Evolutionary conservation across 2,329 filamentous ascomycete species (phyloP), one percentile per base, ranked within the genome.

Genomic region (Grosmannia huntii): DNA sequence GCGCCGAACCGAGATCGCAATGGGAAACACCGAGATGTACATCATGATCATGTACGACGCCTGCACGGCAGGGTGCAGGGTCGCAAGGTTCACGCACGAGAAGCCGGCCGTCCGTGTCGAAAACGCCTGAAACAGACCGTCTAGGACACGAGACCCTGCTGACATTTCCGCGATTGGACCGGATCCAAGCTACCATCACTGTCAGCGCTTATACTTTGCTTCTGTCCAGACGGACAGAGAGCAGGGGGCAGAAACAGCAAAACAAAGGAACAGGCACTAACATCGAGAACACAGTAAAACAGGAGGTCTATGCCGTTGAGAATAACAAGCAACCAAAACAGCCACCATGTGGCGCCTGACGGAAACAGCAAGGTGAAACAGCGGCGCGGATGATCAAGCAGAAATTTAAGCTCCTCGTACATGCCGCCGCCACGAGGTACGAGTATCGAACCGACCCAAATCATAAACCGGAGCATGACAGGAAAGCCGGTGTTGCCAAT

Each of bases 41-140:
- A 97, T 97, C 94, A 97, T 97, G 71, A 97, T 85, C 71, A 97
- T 76, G 73, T 96, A 97, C 27, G 90, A 89, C 16, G 95, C 90
- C 66, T 96, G 91, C 59, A 96, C 89, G 3, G 88, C 94, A 1
- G 94, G 91, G 64, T 97, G 91, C 2, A 99, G 76, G 0, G 80
- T 73, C 1, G 87, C 76, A 46, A 97, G 74, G 68, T 86, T 90
- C 64, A 97, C 82, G 33, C 87, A 88, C 1, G 87, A 79, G 67
- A 96, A 96, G 0, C 94, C 92, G 4, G 94, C 92, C 0, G 94
- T 97, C 68, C 94, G 79, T 1, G 92, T 97, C 5, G 89, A 85
- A 0, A 86, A 84, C 1, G 92, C 92, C 70, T 96, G 91, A 68
- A 97, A 99, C 63, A 94, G 81, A 16, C 89, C 94, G 64, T 91